Base-by-base conservation (phyloP, 371 early-diverging fungal species). In the Paraphysoderma sedebokerense region DNA sequence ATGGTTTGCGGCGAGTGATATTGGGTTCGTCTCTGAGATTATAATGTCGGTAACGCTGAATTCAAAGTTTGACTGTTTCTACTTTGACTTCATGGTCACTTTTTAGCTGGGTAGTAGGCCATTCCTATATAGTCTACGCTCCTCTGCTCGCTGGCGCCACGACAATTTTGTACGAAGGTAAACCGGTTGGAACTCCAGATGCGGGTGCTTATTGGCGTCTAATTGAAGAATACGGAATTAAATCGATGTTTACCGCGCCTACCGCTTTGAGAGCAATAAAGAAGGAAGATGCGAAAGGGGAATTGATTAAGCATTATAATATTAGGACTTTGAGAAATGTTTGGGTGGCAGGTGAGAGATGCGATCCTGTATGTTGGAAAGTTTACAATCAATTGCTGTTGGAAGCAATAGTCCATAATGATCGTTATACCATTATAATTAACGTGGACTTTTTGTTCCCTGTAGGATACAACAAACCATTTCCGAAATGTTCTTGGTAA, bases 261-360 rank as follows among this genome's bases (percentile, higher is more conserved):
- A 96, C 96, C 0, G 86, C 89, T 0, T 68, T 88, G 23, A 77
- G 91, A 36, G 83, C 86, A 17, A 68, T 92, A 54, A 77, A 82
- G 27, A 69, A 83, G 27, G 86, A 81, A 35, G 89, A 87, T 57
- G 79, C 82, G 0, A 58, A 77, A 1, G 79, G 77, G 7, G 41
- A 56, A 20, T 31, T 66, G 2, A 63, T 78, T 22, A 63, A 62
- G 22, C 61, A 71, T 42, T 77, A 81, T 56, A 69, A 82, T 47
- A 51, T 84, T 37, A 56, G 54, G 0, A 54, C 67, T n/a, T 59
- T 95, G 38, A 56, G 72, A 27, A 73, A 78, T 24, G 59, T 92
- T 32, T 92, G 80, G 38, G 65, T 89, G 36, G 92, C 88, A 0
- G 93, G 96, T 17, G 93, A 92, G 55, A 77, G 93, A 15, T 84